A percentile compares a stretch with the other conserved stretches of the same genome.
Evolutionary conservation across 1,284 basidiomycete species (phyloP).

Genomic region (Leccinum pachyderme): DNA sequence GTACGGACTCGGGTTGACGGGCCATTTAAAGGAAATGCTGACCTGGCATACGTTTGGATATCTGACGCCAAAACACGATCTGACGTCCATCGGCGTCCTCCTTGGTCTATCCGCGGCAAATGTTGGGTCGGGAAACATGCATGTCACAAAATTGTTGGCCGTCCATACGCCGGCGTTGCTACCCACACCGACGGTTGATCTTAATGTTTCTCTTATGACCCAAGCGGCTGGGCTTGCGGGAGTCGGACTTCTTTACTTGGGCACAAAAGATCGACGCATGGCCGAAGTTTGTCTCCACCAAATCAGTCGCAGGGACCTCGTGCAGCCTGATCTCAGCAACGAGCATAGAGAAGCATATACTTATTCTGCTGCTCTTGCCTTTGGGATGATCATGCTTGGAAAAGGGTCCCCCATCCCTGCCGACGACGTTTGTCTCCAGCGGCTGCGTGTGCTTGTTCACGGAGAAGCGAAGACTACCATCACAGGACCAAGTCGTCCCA

Average conservation of each 20-base stretch:
- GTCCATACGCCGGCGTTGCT: conserved; percentile 93
- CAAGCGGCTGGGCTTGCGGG: conserved; percentile 90
- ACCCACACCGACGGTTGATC: conserved; percentile 81
- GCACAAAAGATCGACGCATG: conserved; percentile 85
- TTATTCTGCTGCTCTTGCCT: conserved; percentile 83
- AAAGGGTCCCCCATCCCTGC: conserved; percentile 77
- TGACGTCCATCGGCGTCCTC: conserved; percentile 90
- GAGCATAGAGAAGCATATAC: conserved; percentile 92
- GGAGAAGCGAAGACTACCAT: conserved; percentile 53
- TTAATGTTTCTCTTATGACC: conserved; percentile 87
- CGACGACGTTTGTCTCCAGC: conserved; percentile 66
- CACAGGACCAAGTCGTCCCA: conserved; percentile 40
- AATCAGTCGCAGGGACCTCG: conserved; percentile 75
- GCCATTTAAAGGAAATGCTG: conserved; percentile 84
- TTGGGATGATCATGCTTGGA: conserved; percentile 95
- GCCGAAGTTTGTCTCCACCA: conserved; percentile 89
- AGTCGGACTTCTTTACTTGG: conserved; percentile 88
- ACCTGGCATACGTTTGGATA: conserved; percentile 91
- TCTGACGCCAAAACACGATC: conserved; percentile 91
- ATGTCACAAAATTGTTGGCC: conserved; percentile 88
- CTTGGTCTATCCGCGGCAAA: conserved; percentile 91
- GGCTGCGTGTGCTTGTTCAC: conserved; percentile 69
- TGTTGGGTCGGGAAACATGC: conserved; percentile 82
- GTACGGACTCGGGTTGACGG: conserved; percentile 88
- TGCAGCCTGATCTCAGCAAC: conserved; percentile 77